Percentiles rank a stretch among this genome's conserved stretches.
Evolutionary conservation across 495 filamentous ascomycete species (phyloP).

Genomic region (Neurospora sp.): DNA sequence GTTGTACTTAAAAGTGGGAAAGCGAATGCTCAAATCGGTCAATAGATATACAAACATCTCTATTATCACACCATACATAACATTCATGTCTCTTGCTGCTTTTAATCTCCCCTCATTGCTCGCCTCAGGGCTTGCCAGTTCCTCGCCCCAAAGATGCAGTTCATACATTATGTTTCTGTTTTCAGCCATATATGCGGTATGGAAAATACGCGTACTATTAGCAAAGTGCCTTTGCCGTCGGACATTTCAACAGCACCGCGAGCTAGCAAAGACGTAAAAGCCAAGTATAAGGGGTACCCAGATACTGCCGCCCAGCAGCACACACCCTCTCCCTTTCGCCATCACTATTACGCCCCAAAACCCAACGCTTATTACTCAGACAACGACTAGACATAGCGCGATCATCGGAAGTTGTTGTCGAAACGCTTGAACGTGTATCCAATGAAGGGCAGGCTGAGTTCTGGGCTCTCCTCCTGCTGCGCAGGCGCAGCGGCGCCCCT

Average conservation of each 20-base stretch:
- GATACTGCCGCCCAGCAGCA: neutral
- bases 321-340: neutral
- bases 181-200: neutral
- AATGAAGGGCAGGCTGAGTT: constrained; percentile 94
- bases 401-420: constrained; percentile 58
- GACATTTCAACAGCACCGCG: neutral
- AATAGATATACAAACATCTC: neutral
- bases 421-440: constrained; percentile 99
- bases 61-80: neutral
- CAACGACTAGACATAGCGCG: neutral
- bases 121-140: neutral
- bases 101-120: neutral
- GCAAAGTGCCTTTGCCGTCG: neutral
- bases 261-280: neutral
- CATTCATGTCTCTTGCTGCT: neutral
- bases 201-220: neutral
- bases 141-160: neutral
- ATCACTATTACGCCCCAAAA: neutral
- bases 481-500: constrained; percentile 11
- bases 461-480: constrained; percentile 44
- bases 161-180: neutral
- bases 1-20: neutral
- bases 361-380: neutral
- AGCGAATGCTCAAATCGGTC: neutral
- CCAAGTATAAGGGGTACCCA: neutral